Evolutionary conservation across 2,329 filamentous ascomycete species (phyloP), one percentile per base, ranked within the genome.

Genomic region (Diaporthe caulivora): DNA sequence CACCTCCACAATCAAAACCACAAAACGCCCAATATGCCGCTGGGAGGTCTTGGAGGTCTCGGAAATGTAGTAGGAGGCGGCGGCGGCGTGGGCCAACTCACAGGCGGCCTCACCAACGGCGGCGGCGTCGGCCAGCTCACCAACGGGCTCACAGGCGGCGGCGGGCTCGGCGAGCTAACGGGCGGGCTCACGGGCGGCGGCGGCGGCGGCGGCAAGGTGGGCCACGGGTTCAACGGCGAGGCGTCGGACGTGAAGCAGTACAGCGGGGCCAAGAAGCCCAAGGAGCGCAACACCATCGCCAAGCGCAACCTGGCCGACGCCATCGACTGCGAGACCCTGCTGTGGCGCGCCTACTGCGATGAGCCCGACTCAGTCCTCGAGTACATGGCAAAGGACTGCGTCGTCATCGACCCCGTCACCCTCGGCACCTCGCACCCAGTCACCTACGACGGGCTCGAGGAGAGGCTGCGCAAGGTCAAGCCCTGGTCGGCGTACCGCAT

Each of bases 261-360:
- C 34, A 78, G 75, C 55, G 75, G 73, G 64, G 79, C 73, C 58
- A 77, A 78, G 68, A 78, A 78, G 73, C 77, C 77, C 75, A 80
- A 79, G 75, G 71, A 76, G 54, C 80, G 80, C 76, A 78, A 81
- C 80, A 84, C 82, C 72, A 84, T 83, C 78, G 78, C 78, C 55
- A 81, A 81, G 78, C 82, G 82, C 76, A 84, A 84, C 81, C 78
- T 81, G 76, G 78, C 79, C 15, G 78, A 81, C 65, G 82, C 81
- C 26, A 77, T 79, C 53, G 82, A 83, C 76, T 80, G 82, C 77
- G 82, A 84, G 78, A 82, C 81, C 9, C 78, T 83, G 7, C 78
- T 84, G 60, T 83, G 82, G 82, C 81, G 82, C 53, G 80, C 82
- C 29, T 77, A 83, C 37, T 81, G 79, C 79, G 81, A 83, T 78